These are phyloP conservation scores for Aphanomyces cochlioides DNA, from an alignment of 352 stramenopile genomes.

Conservation along the genomic window DNA sequence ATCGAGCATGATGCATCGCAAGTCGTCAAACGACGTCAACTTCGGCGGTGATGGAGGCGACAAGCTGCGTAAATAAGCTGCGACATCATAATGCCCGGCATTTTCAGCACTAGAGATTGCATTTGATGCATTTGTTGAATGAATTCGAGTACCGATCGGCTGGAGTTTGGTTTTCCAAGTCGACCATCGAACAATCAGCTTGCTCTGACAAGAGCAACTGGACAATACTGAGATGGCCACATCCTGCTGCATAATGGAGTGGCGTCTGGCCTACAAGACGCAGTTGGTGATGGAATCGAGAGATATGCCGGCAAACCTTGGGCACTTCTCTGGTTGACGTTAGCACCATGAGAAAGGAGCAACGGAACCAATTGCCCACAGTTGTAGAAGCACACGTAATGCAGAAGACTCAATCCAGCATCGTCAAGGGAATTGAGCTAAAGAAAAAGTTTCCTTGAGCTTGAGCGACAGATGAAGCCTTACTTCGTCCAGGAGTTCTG, in stretches of 20 bases:
- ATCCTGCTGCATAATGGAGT: slow-evolving; percentile 79
- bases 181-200: slow-evolving; percentile 53
- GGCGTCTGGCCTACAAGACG: slow-evolving; percentile 44
- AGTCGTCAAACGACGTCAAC: slow-evolving; percentile 10
- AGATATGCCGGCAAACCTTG: slow-evolving; percentile 39
- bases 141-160: slow-evolving; percentile 42
- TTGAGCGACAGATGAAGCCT: not conserved
- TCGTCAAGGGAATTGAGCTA: slow-evolving; percentile 83
- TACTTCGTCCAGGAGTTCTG: slow-evolving; percentile 73
- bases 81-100: slow-evolving; percentile 53
- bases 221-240: slow-evolving; percentile 63
- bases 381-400: slow-evolving; percentile 89
- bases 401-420: slow-evolving; percentile 77
- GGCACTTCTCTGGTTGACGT: slow-evolving; percentile 81
- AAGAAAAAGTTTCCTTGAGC: not conserved
- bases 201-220: slow-evolving; percentile 55
- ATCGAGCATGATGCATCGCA: slow-evolving; percentile 3
- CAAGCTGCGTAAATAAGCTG: slow-evolving; percentile 39
- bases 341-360: slow-evolving; percentile 71
- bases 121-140: not conserved
- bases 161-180: slow-evolving; percentile 70
- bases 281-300: not conserved
- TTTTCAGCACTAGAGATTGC: slow-evolving; percentile 47
- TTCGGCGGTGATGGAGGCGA: slow-evolving; percentile 18
- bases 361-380: slow-evolving; percentile 74